These are phyloP conservation scores for Lactarius deliciosus DNA, from an alignment of 768 basidiomycete species.

Conservation along the genomic window DNA sequence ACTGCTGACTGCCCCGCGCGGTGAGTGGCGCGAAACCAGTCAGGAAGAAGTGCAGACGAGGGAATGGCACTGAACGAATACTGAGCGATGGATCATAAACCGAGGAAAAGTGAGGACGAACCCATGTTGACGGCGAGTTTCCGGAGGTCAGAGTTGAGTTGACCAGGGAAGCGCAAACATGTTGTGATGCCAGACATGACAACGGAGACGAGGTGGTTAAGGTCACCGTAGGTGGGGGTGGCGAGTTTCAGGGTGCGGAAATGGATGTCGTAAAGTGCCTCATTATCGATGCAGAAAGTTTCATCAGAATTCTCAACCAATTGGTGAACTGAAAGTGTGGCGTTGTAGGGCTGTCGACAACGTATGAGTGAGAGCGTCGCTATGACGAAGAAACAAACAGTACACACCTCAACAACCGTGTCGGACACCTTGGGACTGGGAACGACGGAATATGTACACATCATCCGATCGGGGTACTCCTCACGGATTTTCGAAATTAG, in stretches of 20 bases:
- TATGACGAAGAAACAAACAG: neutral
- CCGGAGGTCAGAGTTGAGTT: slow-evolving; percentile 96
- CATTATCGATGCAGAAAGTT: slow-evolving; percentile 99
- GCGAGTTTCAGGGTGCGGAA: slow-evolving; percentile 96
- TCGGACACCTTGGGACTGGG: slow-evolving; percentile 97
- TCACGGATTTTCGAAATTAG: slow-evolving; percentile 99
- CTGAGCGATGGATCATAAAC: slow-evolving; percentile 13
- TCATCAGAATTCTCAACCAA: slow-evolving; percentile 99
- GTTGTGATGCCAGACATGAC: slow-evolving; percentile 99
- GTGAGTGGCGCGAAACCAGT: slow-evolving; percentile 95
- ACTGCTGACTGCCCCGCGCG: slow-evolving; percentile 90
- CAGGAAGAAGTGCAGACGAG: slow-evolving; percentile 99
- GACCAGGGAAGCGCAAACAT: slow-evolving; percentile 99
- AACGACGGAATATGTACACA: slow-evolving; percentile 99
- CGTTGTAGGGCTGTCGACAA: slow-evolving; percentile 83
- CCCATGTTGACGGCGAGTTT: slow-evolving; percentile 99
- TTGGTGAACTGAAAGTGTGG: slow-evolving; percentile 96
- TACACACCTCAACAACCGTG: slow-evolving; percentile 87
- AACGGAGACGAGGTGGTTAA: slow-evolving; percentile 96
- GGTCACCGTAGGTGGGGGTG: slow-evolving; percentile 94
- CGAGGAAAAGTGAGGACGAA: slow-evolving; percentile 39
- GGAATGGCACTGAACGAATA: slow-evolving; percentile 76
- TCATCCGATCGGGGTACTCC: slow-evolving; percentile 99
- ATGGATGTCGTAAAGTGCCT: slow-evolving; percentile 98
- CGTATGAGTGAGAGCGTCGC: neutral